Base-by-base conservation (phyloP, 371 early-diverging fungal species). In the Mucor ambiguus region DNA sequence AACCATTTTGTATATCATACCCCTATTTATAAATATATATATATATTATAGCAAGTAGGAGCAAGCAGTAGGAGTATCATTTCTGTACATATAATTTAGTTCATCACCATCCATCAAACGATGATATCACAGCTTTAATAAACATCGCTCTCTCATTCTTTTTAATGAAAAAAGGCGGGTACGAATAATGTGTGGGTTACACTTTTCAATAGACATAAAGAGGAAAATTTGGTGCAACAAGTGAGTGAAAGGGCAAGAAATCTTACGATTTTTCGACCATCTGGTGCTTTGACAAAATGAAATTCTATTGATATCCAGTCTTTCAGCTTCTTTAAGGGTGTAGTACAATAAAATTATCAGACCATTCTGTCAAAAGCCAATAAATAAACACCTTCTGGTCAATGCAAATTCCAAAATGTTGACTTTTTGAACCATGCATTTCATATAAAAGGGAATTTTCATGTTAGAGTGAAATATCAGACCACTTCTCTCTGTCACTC, bases 381-480 rank as follows among this genome's bases (percentile, higher is more conserved):
- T 56, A 7, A 33, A 32, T 56, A 32, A 33, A 2, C 30, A 56
- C 33, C 18, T 56, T 56, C 18, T 54, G 52, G 28, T 28, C 52
- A 52, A 52, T 52, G 52, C 52, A 52, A 52, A 16, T 28, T 52
- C 4, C 52, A 52, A 28, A 52, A 16, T 52, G 16, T 52, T 24
- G 52, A 52, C 52, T 56, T 56, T 56, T 56, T 56, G 33, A 56
- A 56, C 56, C 56, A 56, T 56, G 56, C 56, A 32, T 32, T 56
- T 30, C 18, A 33, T 29, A 28, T 52, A 52, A 52, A 52, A 52
- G 28, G 52, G 14, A 52, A 52, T 52, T 52, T 52, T 22, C 28
- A 28, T 52, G 28, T 16, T 3, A 5, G 12, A 28, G 4, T 10
- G 14, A 52, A 52, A 52, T 52, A 52, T 52, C 52, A 52, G 52